Base-by-base conservation (phyloP, 2,329 filamentous ascomycete genomes). In the Diplodia scrobiculata region DNA sequence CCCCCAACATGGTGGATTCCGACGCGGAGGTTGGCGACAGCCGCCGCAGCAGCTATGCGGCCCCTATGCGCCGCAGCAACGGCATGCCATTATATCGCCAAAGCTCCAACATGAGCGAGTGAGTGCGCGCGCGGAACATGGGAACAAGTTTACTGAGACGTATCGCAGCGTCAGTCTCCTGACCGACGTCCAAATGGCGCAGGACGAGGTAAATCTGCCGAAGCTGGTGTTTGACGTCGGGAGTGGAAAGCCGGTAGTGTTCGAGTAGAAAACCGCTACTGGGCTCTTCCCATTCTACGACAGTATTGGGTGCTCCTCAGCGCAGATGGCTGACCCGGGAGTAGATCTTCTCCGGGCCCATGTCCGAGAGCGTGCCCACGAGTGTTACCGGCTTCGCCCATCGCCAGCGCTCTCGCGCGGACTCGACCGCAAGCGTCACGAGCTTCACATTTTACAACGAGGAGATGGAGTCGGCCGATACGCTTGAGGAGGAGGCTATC, bases 131-230 rank as follows among this genome's bases (percentile, higher is more conserved):
- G 25, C 64, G 27, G 53, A 17, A 13, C 29, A 29, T 27, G 17
- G 5, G 10, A 36, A 11, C 9, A n/a, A 21, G n/a, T 9, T n/a
- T 63, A 34, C 67, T 66, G 54, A 62, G 48, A 62, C 51, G 3
- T 36, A 58, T 63, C 25, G 25, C 67, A 84, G 81, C 70, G 78
- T 88, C 41, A 96, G 91, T 78, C 89, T 97, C 71, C 89, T 97
- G 72, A 92, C 92, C 71, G 92, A 97, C 78, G 93, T 98, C n/a
- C 94, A 97, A 77, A 98, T 99, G 95, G 94, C 95, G 21, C 92
- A 96, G 62, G 91, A 97, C 76, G 94, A 98, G 86, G 91, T 95
- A 74, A 63, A 9, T 36, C 17, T 50, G 19, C 17, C 29, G 13
- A 34, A 6, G 38, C 45, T 13, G n/a, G 19, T 59, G 54, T 21